A percentile compares a stretch with the other conserved stretches of the same genome.
These are phyloP conservation scores for Fusarium tanahbumbuense DNA, from an alignment of 2,329 filamentous ascomycete genomes.

Conservation along the genomic window DNA sequence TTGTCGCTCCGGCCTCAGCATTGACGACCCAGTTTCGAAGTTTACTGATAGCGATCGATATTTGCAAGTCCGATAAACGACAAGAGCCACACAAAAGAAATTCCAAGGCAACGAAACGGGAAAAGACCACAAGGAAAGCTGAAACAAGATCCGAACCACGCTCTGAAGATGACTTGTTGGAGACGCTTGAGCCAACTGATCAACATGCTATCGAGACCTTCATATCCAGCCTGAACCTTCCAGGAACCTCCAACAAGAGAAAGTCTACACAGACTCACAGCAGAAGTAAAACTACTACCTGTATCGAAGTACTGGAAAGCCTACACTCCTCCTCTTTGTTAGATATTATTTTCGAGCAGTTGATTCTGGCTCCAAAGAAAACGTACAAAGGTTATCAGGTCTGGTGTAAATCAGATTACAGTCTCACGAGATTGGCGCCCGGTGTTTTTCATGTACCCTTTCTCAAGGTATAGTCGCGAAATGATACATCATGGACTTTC, in stretches of 20 bases:
- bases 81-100: not conserved
- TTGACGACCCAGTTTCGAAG: conserved; percentile 44
- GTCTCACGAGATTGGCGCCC: conserved; percentile 48
- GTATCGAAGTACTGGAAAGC: conserved; percentile 10
- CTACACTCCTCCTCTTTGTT: conserved; percentile 25
- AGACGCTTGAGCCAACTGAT: conserved; percentile 39
- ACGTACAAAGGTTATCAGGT: conserved; percentile 41
- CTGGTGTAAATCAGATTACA: conserved; percentile 22
- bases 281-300: not conserved
- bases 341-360: conserved; percentile 40
- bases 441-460: conserved; percentile 54
- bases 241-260: not conserved
- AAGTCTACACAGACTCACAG: not conserved
- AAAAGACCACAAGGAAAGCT: conserved; percentile 6
- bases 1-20: conserved; percentile 46
- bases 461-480: conserved; percentile 46
- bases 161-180: conserved; percentile 18
- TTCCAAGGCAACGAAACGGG: conserved; percentile 12
- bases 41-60: conserved; percentile 44
- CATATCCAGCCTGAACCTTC: conserved; percentile 41
- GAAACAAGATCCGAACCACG: not conserved
- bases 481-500: not conserved
- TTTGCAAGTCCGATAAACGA: conserved; percentile 20
- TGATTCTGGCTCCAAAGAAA: conserved; percentile 44
- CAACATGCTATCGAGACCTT: conserved; percentile 48